Conservation (phyloP, 2,329 filamentous ascomycete genomes). For the Trichophyton schoenleinii region DNA sequence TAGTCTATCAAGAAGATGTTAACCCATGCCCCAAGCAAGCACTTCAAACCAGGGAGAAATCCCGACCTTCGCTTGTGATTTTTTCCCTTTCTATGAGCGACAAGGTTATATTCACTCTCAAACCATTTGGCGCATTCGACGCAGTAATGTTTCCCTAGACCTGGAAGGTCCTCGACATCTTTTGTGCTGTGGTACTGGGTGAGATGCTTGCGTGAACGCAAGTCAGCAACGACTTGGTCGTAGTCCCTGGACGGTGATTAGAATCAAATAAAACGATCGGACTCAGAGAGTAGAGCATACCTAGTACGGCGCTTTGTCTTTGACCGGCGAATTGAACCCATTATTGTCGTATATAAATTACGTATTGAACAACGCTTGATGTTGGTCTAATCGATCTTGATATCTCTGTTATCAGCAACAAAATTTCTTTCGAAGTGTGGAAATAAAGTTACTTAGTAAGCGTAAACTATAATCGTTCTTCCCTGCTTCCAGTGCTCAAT, state of each 20-base stretch:
- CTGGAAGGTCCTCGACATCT: conserved; percentile 73
- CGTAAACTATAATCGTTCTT: too few species aligned
- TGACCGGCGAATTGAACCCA: conserved; percentile 55
- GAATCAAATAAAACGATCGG: conserved; percentile 21
- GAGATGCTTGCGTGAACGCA: conserved; percentile 67
- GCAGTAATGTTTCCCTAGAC: conserved; percentile 75
- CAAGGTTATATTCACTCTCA: conserved; percentile 66
- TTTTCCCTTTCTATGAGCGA: conserved; percentile 70
- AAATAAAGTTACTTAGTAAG: background rate
- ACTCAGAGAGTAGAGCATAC: conserved; percentile 29
- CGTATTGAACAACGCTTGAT: background rate
- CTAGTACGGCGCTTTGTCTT: conserved; percentile 63
- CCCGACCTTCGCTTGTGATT: conserved; percentile 77
- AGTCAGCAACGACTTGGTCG: conserved; percentile 80
- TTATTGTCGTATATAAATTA: conserved; percentile 37
- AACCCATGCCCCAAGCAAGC: background rate
- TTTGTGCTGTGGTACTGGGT: conserved; percentile 66
- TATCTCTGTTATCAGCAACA: background rate
- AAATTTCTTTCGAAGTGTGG: background rate
- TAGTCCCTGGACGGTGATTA: conserved; percentile 57
- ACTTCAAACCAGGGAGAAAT: conserved; percentile 10
- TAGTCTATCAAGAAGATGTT: conserved; percentile 41
- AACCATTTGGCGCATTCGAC: conserved; percentile 94
- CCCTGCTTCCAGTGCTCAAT: too few species aligned
- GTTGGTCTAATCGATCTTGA: background rate